Evolutionary conservation across 306 rosid genomes (phyloP).

Genomic region (Trifolium dubium): DNA sequence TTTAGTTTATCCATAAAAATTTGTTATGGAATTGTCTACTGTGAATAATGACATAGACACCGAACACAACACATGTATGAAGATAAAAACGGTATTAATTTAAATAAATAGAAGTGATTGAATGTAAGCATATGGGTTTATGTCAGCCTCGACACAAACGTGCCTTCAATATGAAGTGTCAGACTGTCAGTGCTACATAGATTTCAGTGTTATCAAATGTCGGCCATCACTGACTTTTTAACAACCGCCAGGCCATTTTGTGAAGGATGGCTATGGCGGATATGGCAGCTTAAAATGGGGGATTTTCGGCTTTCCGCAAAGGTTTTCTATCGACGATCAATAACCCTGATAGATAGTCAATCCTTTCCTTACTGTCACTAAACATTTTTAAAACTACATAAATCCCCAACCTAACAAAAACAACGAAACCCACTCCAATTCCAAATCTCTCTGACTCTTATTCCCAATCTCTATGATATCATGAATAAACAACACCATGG

Average conservation of each 20-base stretch:
- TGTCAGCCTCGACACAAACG: background rate
- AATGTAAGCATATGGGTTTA: background rate
- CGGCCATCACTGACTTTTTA: background rate
- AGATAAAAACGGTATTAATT: background rate
- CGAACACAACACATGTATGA: background rate
- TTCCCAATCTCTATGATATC: constrained; percentile 10
- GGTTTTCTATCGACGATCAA: background rate
- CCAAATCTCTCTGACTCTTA: constrained; percentile 6
- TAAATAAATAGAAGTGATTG: background rate
- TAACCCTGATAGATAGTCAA: background rate
- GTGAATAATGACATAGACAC: background rate
- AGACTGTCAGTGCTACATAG: background rate
- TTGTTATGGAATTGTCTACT: background rate
- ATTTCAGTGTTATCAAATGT: background rate
- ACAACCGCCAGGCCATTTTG: background rate
- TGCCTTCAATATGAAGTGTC: background rate
- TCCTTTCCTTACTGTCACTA: background rate
- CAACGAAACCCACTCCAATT: constrained; percentile 12
- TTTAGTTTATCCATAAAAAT: constrained; percentile 14
- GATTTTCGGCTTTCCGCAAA: background rate
- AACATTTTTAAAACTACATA: constrained; percentile 18
- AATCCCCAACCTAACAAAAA: background rate
- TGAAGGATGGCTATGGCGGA: background rate
- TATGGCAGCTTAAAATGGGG: background rate
- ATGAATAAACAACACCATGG: background rate